Base-by-base conservation (phyloP, 2,329 filamentous ascomycete genomes). In the Pseudogymnoascus sp. region DNA sequence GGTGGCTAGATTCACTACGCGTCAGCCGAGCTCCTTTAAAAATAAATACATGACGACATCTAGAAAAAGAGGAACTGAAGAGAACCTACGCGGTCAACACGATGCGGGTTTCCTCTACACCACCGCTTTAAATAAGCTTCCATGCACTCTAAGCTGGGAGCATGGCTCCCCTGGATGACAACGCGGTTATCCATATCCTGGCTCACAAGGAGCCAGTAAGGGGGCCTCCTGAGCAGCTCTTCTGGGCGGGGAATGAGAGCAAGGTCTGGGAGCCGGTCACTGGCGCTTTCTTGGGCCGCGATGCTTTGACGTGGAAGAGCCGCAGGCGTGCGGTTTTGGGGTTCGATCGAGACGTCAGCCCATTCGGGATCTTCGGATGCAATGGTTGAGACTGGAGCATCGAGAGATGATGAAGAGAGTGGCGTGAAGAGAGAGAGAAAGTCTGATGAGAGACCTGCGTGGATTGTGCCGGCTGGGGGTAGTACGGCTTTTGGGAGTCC, bases 121-220 rank as follows among this genome's bases (percentile, higher is more conserved):
- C 80, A 82, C 37, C 76, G 76, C 69, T 76, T 76, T 1, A 83
- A 68, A 63, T 83, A 83, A 1, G 77, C 75, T 2, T 74, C 72
- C 5, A 83, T 67, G 14, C 82, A 69, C 61, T 78, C 72, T 28
- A 82, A 68, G 0, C 77, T 79, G 3, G 76, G 75, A 42, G 75
- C 76, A 68, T 84, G 81, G 59, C 78, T 82, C 60, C 77, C 75
- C 59, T 81, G 75, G 9, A 83, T 70, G 59, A 77, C 75, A 8
- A 82, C 72, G 21, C 67, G 68, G 7, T 67, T 65, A 5, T 65
- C 67, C 16, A 71, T 70, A 9, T 68, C 66, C 8, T 72, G 69
- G 18, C 72, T 67, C 3, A 83, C 71, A 12, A 75, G 73, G 5
- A 83, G 71, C 61, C 81, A 75, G 66, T 83, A 83, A 0, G 81